A percentile compares a stretch with the other conserved stretches of the same genome.
These are phyloP conservation scores for Fraxinus angustifolia DNA, from an alignment of 305 asterid genomes.

Conservation along the genomic window DNA sequence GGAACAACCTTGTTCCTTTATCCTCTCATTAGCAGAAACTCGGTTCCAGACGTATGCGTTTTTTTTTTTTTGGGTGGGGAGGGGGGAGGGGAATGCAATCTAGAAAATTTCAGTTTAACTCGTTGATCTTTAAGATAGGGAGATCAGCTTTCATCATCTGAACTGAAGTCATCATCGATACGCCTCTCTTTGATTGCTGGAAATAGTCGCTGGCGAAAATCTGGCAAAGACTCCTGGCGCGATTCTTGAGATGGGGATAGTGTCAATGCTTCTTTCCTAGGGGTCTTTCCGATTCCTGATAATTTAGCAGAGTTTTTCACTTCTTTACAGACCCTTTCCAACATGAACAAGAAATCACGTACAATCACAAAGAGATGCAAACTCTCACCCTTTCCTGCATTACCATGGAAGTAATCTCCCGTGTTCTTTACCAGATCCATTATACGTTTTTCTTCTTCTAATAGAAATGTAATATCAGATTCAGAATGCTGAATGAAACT, in stretches of 20 bases:
- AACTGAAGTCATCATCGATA: constrained; percentile 47
- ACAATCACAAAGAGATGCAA: constrained; percentile 63
- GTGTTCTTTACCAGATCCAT: constrained; percentile 73
- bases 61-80: background rate
- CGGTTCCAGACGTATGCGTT: background rate
- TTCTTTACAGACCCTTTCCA: constrained; percentile 71
- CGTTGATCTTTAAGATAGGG: background rate
- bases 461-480: constrained; percentile 42
- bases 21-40: background rate
- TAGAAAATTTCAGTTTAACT: background rate
- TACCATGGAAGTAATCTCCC: constrained; percentile 90
- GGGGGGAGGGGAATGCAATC: background rate
- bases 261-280: constrained; percentile 34
- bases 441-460: constrained; percentile 69
- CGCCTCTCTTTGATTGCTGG: constrained; percentile 69
- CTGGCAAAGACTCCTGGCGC: constrained; percentile 37
- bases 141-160: constrained; percentile 55
- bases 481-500: constrained; percentile 53
- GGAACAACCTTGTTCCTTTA: background rate
- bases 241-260: constrained; percentile 54
- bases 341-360: constrained; percentile 73
- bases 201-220: constrained; percentile 45
- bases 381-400: constrained; percentile 71
- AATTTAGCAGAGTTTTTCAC: constrained; percentile 41
- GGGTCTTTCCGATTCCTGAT: constrained; percentile 26